Percentiles rank a stretch among this genome's conserved stretches.
phyloP scores from a whole-genome alignment of 345 rosid species.

The Populus euphratica region DNA sequence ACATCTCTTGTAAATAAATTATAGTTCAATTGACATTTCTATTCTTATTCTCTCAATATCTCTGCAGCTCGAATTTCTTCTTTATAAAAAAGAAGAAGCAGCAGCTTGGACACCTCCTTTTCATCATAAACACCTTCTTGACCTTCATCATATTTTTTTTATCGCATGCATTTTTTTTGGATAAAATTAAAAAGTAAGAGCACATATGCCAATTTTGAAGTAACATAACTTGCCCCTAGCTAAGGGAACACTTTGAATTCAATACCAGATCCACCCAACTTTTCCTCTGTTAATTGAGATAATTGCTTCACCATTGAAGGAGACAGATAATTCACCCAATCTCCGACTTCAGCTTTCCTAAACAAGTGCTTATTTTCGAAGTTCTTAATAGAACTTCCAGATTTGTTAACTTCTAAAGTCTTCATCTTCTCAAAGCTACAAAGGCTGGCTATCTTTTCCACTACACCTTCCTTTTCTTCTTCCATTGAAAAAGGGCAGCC shows the following conservation, averaged over 20 bases:
- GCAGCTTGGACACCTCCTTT: no score
- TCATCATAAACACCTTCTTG: no score
- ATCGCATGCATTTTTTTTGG: no score
- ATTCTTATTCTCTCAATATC: no score
- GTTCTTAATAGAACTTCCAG: conserved; percentile 9
- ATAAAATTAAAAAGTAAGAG: no score
- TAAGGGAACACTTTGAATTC: conserved; percentile 28
- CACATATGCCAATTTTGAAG: no score
- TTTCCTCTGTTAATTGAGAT: conserved; percentile 35
- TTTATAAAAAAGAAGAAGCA: no score
- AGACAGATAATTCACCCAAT: conserved; percentile 19
- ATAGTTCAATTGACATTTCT: no score
- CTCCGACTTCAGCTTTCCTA: conserved; percentile 19
- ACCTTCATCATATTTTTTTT: no score
- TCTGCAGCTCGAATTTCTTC: no score
- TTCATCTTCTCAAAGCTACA: conserved; percentile 24
- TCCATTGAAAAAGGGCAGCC: conserved; percentile 14
- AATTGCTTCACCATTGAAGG: conserved; percentile 14
- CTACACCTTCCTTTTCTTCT: conserved; percentile 9
- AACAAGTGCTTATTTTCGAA: conserved; percentile 14
- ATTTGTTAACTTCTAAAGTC: conserved; percentile 20
- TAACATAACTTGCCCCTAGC: background rate
- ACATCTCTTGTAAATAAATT: no score
- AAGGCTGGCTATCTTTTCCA: conserved; percentile 12
- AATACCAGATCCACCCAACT: conserved; percentile 47